Evolutionary conservation across 2,329 filamentous ascomycete species (phyloP).

Genomic region (Westerdykella ornata): DNA sequence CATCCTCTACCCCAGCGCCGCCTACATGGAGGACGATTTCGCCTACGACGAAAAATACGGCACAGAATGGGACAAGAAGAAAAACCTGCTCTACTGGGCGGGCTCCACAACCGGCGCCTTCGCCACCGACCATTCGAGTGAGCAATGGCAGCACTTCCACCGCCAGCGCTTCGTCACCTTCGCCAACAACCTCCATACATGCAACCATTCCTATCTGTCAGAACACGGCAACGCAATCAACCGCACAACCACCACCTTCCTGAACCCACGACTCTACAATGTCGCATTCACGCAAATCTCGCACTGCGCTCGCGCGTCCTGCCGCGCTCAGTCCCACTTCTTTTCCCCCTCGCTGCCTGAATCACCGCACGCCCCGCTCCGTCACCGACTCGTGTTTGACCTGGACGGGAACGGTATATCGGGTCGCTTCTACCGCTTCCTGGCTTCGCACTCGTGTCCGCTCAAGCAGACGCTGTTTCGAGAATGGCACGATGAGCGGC

Average conservation of each 20-base stretch:
- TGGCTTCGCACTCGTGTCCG: conserved; percentile 5
- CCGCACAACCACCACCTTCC: conserved; percentile 3
- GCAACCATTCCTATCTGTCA: conserved; percentile 10
- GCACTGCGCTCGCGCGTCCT: conserved; percentile 34
- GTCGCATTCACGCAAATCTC: conserved; percentile 44
- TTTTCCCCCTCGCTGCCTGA: too few relatives aligned
- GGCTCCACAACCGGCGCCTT: conserved; percentile 51
- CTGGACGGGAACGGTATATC: conserved; percentile 16
- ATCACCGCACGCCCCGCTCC: conserved; percentile 58
- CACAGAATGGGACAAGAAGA: conserved; percentile 46
- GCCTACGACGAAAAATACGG: conserved; percentile 41
- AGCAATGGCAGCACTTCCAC: conserved; percentile 42
- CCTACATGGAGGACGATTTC: conserved; percentile 43
- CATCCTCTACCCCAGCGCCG: conserved; percentile 48
- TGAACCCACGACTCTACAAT: conserved; percentile 39
- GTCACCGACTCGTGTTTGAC: conserved; percentile 34
- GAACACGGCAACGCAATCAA: conserved; percentile 5
- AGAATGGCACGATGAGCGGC: conserved; percentile 35
- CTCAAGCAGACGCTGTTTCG: conserved; percentile 34
- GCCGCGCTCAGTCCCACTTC: too few relatives aligned
- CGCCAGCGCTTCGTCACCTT: conserved; percentile 44
- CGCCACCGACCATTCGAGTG: conserved; percentile 11
- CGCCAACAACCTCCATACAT: conserved; percentile 10
- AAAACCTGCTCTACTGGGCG: conserved; percentile 51
- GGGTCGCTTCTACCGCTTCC: conserved; percentile 14